Evolutionary conservation across 2,329 filamentous ascomycete species (phyloP).

Genomic region (Venturiaceae sp.): DNA sequence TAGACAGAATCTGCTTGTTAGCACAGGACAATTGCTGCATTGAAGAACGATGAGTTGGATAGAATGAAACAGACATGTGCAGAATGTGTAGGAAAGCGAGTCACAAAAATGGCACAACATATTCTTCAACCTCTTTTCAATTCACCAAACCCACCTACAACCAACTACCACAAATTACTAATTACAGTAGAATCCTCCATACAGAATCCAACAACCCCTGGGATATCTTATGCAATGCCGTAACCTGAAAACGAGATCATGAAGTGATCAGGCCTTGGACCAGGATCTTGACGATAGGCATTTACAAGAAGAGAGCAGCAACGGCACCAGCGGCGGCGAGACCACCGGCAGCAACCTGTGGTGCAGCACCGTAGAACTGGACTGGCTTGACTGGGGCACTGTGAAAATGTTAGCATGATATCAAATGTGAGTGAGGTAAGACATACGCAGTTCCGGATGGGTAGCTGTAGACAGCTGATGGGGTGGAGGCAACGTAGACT

Average conservation of each 20-base stretch:
- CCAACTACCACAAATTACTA: background rate
- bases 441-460: conserved; percentile 8
- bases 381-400: background rate
- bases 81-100: background rate
- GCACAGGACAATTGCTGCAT: too few species aligned
- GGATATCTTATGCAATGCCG: conserved; percentile 1
- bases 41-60: background rate
- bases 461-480: background rate
- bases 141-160: background rate
- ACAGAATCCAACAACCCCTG: background rate
- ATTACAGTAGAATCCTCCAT: background rate
- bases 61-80: background rate
- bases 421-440: background rate
- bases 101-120: background rate
- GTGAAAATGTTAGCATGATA: background rate
- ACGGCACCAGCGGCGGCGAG: conserved; percentile 5
- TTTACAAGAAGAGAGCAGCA: conserved; percentile 7
- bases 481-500: background rate
- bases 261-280: background rate
- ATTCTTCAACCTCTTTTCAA: background rate
- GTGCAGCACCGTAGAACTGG: conserved; percentile 5
- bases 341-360: conserved; percentile 1
- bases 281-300: background rate
- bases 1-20: too few species aligned
- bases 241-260: conserved; percentile 5